These are phyloP conservation scores for Kernera saxatilis DNA, from an alignment of 345 rosid species.

Conservation along the genomic window DNA sequence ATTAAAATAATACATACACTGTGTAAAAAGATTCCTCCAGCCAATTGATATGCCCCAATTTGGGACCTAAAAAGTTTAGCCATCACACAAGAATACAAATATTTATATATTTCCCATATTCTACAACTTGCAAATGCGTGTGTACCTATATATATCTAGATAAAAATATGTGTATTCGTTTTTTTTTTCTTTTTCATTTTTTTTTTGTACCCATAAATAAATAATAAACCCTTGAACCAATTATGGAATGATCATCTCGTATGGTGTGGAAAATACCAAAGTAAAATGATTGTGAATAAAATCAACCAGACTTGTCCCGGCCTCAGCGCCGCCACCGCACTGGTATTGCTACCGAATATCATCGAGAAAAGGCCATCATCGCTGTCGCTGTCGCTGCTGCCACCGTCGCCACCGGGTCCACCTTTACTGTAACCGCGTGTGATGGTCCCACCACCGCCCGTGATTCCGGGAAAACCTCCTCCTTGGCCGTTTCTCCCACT, in stretches of 20 bases:
- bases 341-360: constrained; percentile 59
- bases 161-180: background rate
- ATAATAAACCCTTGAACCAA: constrained; percentile 23
- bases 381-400: constrained; percentile 32
- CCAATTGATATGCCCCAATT: constrained; percentile 1
- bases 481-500: constrained; percentile 44
- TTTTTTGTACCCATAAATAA: background rate
- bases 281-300: constrained; percentile 6
- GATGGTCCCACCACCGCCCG: constrained; percentile 34
- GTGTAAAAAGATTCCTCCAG: background rate
- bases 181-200: background rate
- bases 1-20: background rate
- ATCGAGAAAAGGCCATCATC: constrained; percentile 50
- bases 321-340: constrained; percentile 25
- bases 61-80: constrained; percentile 13
- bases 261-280: constrained; percentile 36
- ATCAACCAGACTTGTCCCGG: constrained; percentile 16
- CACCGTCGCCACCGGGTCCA: constrained; percentile 37
- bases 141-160: background rate
- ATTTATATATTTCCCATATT: constrained; percentile 18
- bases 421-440: constrained; percentile 42
- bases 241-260: constrained; percentile 26
- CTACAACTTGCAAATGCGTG: constrained; percentile 21
- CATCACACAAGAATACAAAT: constrained; percentile 21
- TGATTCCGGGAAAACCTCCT: constrained; percentile 23